Percentiles rank a stretch among this genome's conserved stretches.
Evolutionary conservation across 1,284 basidiomycete genomes (phyloP).

Genomic region (Ustilago esculenta): DNA sequence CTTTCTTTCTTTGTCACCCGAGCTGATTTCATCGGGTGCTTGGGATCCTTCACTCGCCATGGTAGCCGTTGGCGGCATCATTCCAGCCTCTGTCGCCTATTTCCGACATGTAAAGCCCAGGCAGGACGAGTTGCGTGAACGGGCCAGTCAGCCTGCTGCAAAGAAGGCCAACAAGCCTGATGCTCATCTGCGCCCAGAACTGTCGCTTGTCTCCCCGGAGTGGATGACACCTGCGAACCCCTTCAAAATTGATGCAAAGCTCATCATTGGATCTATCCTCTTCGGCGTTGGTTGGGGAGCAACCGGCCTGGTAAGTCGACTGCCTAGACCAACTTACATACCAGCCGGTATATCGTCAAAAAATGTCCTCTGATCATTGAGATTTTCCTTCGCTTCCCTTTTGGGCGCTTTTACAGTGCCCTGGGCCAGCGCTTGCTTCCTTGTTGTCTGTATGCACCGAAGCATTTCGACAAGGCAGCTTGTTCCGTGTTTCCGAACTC

Average conservation of each 20-base stretch:
- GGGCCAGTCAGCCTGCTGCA: background rate
- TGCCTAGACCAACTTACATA: too few relatives aligned
- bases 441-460: conserved; percentile 15
- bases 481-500: conserved; percentile 4
- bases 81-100: conserved; percentile 68
- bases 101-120: conserved; percentile 42
- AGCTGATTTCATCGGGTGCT: conserved; percentile 17
- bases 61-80: conserved; percentile 69
- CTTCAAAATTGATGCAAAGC: conserved; percentile 41
- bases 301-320: conserved; percentile 38
- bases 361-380: too few relatives aligned
- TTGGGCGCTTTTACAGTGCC: too few relatives aligned
- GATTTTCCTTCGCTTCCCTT: too few relatives aligned
- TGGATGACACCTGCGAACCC: conserved; percentile 55
- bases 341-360: too few relatives aligned
- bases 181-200: conserved; percentile 9
- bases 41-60: conserved; percentile 70
- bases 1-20: conserved; percentile 23
- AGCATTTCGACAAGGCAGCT: conserved; percentile 2
- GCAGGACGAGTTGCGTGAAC: conserved; percentile 21
- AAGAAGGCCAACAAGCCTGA: conserved; percentile 16
- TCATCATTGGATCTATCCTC: conserved; percentile 55
- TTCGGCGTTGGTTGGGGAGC: conserved; percentile 66
- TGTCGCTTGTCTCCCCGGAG: conserved; percentile 34
- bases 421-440: conserved; percentile 47